Evolutionary conservation across 495 filamentous ascomycete species (phyloP).

Genomic region (Barbatosphaeria neglecta): DNA sequence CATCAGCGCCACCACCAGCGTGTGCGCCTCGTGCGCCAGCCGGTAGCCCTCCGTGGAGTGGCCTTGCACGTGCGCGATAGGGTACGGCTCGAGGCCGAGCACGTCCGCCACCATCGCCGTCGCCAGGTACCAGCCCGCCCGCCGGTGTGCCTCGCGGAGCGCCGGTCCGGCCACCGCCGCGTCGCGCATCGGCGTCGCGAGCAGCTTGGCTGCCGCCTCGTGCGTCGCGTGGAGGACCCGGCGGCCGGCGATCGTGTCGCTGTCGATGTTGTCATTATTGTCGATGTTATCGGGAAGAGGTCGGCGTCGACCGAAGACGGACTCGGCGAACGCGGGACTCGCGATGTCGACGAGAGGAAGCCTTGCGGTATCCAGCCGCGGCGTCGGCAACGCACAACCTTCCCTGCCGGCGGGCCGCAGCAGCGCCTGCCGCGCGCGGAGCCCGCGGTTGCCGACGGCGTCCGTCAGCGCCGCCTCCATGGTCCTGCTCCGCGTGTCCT

Average conservation of each 20-base stretch:
- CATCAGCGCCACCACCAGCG: constrained; percentile 52
- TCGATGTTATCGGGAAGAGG: constrained; percentile 1
- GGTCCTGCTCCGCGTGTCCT: constrained; percentile 36
- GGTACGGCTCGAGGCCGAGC: constrained; percentile 41
- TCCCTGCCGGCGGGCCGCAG: constrained; percentile 29
- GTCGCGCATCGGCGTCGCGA: constrained; percentile 48
- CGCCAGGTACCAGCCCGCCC: constrained; percentile 44
- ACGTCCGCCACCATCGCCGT: constrained; percentile 33
- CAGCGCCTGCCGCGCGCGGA: constrained; percentile 37
- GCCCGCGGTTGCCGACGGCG: constrained; percentile 30
- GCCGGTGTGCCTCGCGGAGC: constrained; percentile 40
- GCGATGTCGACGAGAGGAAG: constrained; percentile 36
- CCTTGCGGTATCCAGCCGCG: constrained; percentile 32
- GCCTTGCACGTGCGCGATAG: constrained; percentile 45
- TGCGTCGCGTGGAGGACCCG: constrained; percentile 34
- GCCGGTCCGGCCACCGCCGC: constrained; percentile 29
- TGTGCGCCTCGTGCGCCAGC: constrained; percentile 37
- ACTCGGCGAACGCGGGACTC: constrained; percentile 22
- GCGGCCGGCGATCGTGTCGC: too few species aligned
- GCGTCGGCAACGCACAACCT: too few species aligned
- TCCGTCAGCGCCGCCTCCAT: constrained; percentile 40
- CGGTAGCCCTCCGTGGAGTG: constrained; percentile 37
- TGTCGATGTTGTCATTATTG: too few species aligned
- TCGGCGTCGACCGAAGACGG: constrained; percentile 12
- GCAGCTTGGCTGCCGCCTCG: constrained; percentile 34